A percentile compares a stretch with the other conserved stretches of the same genome.
Conservation (phyloP, 1,284 basidiomycete species). For the Ceraceosorus guamensis region DNA sequence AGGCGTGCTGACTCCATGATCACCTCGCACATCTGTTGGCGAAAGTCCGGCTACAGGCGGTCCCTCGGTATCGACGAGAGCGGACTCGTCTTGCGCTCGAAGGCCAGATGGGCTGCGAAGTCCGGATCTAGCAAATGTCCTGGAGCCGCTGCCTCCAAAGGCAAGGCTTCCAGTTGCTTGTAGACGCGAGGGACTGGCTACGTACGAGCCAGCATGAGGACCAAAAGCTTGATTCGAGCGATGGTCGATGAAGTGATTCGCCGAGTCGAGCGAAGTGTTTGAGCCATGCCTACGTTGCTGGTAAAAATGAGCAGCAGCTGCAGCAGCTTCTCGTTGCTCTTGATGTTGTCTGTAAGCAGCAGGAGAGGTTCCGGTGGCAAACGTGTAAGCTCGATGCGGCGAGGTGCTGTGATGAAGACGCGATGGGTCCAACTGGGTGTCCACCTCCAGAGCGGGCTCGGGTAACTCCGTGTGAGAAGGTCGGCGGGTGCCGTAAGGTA, state of each 20-base stretch:
- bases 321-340: no score
- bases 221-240: conserved; percentile 42
- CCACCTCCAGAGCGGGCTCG: neutral
- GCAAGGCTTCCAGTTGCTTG: conserved; percentile 5
- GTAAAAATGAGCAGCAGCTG: conserved; percentile 37
- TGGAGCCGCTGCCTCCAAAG: conserved; percentile 8
- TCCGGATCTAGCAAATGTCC: conserved; percentile 18
- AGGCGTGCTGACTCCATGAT: no score
- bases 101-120: conserved; percentile 16
- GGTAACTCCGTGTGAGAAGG: neutral
- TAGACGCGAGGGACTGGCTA: conserved; percentile 29
- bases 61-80: conserved; percentile 4
- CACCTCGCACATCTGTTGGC: neutral
- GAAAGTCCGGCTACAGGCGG: neutral
- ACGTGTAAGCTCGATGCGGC: neutral
- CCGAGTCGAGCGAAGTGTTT: conserved; percentile 42
- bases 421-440: neutral
- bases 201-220: conserved; percentile 9
- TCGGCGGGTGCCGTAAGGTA: neutral
- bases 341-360: neutral
- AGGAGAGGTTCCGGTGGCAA: conserved; percentile 14
- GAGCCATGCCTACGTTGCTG: conserved; percentile 38
- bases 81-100: conserved; percentile 11
- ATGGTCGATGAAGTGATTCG: conserved; percentile 46
- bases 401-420: neutral